A percentile compares a stretch with the other conserved stretches of the same genome.
phyloP scores from a whole-genome alignment of 495 filamentous ascomycete species.

The Aspergillus avenaceus region DNA sequence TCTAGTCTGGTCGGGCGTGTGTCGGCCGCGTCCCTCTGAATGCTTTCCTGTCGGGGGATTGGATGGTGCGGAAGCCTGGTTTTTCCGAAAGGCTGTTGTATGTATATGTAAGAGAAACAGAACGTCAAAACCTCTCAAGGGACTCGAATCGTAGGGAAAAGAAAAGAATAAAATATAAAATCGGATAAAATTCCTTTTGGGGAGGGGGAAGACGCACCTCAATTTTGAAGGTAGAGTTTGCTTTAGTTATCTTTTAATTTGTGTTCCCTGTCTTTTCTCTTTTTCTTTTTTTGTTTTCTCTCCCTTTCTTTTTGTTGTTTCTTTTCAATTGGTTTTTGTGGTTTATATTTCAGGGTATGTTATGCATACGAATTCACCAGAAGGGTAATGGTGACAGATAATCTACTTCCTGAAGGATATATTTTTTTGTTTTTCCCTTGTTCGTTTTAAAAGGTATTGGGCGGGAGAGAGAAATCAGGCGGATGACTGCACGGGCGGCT shows the following conservation, averaged over 20 bases:
- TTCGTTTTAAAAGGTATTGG: neutral
- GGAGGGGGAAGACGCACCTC: slow-evolving; percentile 5
- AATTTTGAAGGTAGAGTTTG: neutral
- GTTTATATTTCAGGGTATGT: too few relatives aligned
- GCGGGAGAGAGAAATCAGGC: slow-evolving; percentile 5
- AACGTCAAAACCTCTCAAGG: slow-evolving; percentile 2
- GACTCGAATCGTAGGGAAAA: neutral
- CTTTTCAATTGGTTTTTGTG: neutral
- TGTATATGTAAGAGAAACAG: slow-evolving; percentile 20
- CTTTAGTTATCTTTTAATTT: too few relatives aligned
- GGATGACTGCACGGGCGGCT: slow-evolving; percentile 2
- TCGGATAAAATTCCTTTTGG: neutral
- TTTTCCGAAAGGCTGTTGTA: slow-evolving; percentile 32
- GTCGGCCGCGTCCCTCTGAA: slow-evolving; percentile 33
- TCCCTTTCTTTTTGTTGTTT: neutral
- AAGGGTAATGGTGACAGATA: neutral
- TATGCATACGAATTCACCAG: neutral
- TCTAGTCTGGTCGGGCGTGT: slow-evolving; percentile 15
- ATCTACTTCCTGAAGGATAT: neutral
- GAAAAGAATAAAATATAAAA: neutral
- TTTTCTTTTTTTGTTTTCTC: neutral
- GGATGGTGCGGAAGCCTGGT: slow-evolving; percentile 32
- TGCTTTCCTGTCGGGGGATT: slow-evolving; percentile 24
- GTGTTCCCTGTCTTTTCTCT: neutral
- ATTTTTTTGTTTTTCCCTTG: too few relatives aligned